A percentile compares a stretch with the other conserved stretches of the same genome.
These are phyloP conservation scores for Pinus taeda DNA, from an alignment of 75 land plant genomes.

Conservation along the genomic window DNA sequence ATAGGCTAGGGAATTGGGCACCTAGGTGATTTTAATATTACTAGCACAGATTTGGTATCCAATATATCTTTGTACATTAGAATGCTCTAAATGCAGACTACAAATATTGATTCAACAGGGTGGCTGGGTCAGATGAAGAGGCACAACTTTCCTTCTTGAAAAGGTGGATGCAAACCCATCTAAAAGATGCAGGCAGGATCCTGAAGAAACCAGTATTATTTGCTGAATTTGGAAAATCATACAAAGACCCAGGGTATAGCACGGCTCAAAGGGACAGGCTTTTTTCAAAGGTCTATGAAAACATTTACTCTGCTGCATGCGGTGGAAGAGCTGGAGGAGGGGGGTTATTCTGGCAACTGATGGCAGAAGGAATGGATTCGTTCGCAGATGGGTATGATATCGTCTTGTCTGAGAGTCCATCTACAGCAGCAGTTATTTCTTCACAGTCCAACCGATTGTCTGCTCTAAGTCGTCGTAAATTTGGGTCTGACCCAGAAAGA, in stretches of 20 bases:
- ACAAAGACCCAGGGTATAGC: constrained; percentile 48
- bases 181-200: constrained; percentile 53
- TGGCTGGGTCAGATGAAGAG: constrained; percentile 40
- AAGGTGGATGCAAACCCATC: constrained; percentile 72
- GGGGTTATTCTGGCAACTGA: constrained; percentile 85
- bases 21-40: not conserved
- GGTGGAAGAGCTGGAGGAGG: constrained; percentile 72
- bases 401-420: constrained; percentile 41
- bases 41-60: not conserved
- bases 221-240: constrained; percentile 80
- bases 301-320: constrained; percentile 63
- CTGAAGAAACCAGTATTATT: constrained; percentile 71
- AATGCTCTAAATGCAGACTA: not conserved
- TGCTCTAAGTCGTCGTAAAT: not conserved
- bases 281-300: constrained; percentile 48
- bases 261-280: constrained; percentile 39
- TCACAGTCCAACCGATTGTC: constrained; percentile 26
- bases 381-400: constrained; percentile 80
- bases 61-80: not conserved
- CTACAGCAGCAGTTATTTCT: constrained; percentile 49
- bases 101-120: constrained; percentile 35
- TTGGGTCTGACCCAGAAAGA: no score
- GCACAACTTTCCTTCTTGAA: constrained; percentile 59
- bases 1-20: no score
- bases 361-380: constrained; percentile 54